Conservation (phyloP, 2,329 filamentous ascomycete genomes). For the Penicillium vulpinum region DNA sequence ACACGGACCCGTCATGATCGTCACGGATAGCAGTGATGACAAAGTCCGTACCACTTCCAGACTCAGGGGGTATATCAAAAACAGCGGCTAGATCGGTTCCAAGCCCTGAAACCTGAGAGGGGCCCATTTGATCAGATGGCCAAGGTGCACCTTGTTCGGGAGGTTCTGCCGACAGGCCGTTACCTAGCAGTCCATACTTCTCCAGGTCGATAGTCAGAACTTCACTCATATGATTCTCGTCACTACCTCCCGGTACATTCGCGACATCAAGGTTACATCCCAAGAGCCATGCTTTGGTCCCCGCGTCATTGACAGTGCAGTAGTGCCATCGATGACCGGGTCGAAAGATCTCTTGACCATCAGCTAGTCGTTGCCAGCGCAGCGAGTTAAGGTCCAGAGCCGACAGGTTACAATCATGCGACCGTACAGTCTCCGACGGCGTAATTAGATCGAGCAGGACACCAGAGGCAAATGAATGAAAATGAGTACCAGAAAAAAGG, state of each 20-base stretch:
- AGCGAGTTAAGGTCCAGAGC: constrained; percentile 82
- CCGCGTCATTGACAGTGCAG: constrained; percentile 91
- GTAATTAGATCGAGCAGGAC: constrained; percentile 93
- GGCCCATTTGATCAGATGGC: constrained; percentile 55
- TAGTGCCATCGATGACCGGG: constrained; percentile 97
- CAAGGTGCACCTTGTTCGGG: constrained; percentile 49
- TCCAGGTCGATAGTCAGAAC: constrained; percentile 92
- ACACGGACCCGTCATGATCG: constrained; percentile 43
- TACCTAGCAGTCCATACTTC: constrained; percentile 86
- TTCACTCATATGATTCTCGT: constrained; percentile 91
- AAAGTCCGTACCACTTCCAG: constrained; percentile 86
- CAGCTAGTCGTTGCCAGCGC: constrained; percentile 92
- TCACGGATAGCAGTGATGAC: constrained; percentile 84
- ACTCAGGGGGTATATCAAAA: constrained; percentile 83
- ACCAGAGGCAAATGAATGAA: constrained; percentile 91
- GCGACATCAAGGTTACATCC: constrained; percentile 78
- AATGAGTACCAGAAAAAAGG: constrained; percentile 88
- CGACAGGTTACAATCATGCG: constrained; percentile 85
- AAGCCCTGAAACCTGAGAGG: constrained; percentile 61
- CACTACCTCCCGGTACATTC: constrained; percentile 66
- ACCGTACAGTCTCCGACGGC: constrained; percentile 80
- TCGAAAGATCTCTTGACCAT: constrained; percentile 91
- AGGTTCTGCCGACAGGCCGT: constrained; percentile 63
- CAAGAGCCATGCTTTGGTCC: constrained; percentile 95
- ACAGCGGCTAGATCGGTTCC: constrained; percentile 82